Evolutionary conservation across 2,329 filamentous ascomycete species (phyloP).

Genomic region (Ascochyta koolunga): DNA sequence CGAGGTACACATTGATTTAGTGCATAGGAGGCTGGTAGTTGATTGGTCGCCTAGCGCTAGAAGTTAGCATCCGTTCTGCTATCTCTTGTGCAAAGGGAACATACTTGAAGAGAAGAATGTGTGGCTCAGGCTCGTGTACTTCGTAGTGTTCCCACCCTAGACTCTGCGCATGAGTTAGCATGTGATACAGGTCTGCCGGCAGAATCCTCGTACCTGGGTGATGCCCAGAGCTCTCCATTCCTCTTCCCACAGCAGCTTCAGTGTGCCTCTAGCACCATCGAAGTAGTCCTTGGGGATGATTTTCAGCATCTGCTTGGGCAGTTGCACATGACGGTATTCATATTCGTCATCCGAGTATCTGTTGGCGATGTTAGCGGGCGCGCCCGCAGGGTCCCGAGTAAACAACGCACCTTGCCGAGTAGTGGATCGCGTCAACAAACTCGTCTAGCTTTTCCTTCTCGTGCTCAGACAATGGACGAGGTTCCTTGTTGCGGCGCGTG

Average conservation of each 20-base stretch:
- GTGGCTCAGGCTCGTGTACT: constrained; percentile 97
- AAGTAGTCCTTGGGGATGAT: constrained; percentile 95
- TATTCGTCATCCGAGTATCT: constrained; percentile 93
- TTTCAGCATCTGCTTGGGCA: constrained; percentile 98
- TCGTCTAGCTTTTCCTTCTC: constrained; percentile 88
- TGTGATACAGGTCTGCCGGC: neutral
- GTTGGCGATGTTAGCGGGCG: constrained; percentile 29
- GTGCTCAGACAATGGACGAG: constrained; percentile 77
- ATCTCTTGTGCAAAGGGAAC: constrained; percentile 42
- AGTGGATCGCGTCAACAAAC: constrained; percentile 92
- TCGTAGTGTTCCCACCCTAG: constrained; percentile 99
- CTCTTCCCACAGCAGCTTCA: constrained; percentile 97
- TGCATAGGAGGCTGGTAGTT: constrained; percentile 76
- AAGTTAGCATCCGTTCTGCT: neutral
- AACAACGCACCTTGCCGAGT: constrained; percentile 78
- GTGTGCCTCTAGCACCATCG: constrained; percentile 82
- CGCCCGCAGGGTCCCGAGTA: constrained; percentile 19
- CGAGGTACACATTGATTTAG: constrained; percentile 26
- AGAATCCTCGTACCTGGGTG: constrained; percentile 73
- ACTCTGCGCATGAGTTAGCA: constrained; percentile 65
- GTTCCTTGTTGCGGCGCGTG: constrained; percentile 83
- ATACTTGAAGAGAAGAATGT: constrained; percentile 98
- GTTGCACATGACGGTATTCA: constrained; percentile 96
- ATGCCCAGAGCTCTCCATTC: constrained; percentile 98
- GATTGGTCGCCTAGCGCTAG: constrained; percentile 70